Base-by-base conservation (phyloP, 2,329 filamentous ascomycete species). In the Dactylellina cionopaga region DNA sequence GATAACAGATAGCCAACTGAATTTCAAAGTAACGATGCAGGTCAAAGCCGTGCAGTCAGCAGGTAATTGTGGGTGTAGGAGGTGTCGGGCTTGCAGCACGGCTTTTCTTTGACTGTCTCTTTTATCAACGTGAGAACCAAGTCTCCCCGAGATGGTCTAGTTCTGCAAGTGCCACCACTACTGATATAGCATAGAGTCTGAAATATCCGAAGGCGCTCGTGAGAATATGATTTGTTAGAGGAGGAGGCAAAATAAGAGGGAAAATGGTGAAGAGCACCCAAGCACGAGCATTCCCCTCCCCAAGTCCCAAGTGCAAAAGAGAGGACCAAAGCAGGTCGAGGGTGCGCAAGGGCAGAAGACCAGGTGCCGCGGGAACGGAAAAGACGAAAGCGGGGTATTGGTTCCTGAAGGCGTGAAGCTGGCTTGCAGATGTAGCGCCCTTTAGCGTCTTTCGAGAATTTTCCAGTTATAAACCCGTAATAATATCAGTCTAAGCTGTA, bases 291-390 rank as follows among this genome's bases (percentile, higher is more conserved):
- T 52, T 52, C 51, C 66, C 51, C 49, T 44, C 51, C 56, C 49
- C 65, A 56, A 56, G 47, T 27, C 49, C 29, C 58, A 63, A 65
- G 43, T 49, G 39, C 59, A 64, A 63, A 49, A 46, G 22, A 56
- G 10, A 60, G 41, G 47, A 41, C 49, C 56, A 47, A 70, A 43
- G 56, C 44, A 66, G 54, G 39, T 69, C 44, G 29, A 62, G 55
- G 35, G 49, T 58, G 66, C 64, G 66, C 66, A 63, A 71, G 66
- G 66, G 66, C 58, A 64, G 49, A 29, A 51, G 54, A 62, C 65
- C 56, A 71, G 66, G 66, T 71, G 66, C 66, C 66, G 52, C 66
- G 66, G 66, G 66, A 71, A 71, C 66, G 66, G 66, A 71, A 64
- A 71, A 71, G 58, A 64, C 44, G 51, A 71, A 71, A 71, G 66